Evolutionary conservation across 2,329 filamentous ascomycete genomes (phyloP), one percentile per base, ranked within the genome.

Genomic region (Aspergillus hiratsukae): DNA sequence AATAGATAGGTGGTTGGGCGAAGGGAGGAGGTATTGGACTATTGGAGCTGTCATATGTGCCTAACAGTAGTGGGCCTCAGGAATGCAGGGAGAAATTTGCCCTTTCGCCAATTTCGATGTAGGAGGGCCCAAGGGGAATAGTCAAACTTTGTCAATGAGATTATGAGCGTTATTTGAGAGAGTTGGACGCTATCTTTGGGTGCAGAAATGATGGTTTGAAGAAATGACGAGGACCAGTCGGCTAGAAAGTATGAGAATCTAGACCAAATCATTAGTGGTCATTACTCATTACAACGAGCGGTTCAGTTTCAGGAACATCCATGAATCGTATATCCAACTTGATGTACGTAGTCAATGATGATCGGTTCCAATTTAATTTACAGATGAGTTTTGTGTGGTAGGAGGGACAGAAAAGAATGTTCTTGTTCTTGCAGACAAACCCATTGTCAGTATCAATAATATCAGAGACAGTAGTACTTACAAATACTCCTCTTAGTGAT

Each of bases 1-100:
- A 45, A 27, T 19, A 35, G 52, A 35, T 23, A 23, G 23, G 43
- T 53, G 52, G 52, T 28, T 53, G 52, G 52, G 29, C 4, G 25
- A 48, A 53, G 43, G 52, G 52, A 48, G 6, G 45, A 3, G 19
- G 43, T 37, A 40, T 53, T 49, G 45, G 52, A 53, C 29, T 37
- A 40, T 53, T 49, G 45, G 52, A 53, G 52, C 52, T 53, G 52
- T 53, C 52, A 53, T 53, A 49, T 49, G 19, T 48, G 5, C 31
- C 31, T 17, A 17, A 37, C 14, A 37, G 31, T 37, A 37, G 31
- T 37, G 14, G 31, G 31, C 31, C 14, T 37, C 31, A 17, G 5
- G 31, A 37, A 37, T 37, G 31, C 31, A 37, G 31, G 31, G 31
- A 37, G 31, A 37, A 17, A 37, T 7, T 35, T 37, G 5, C 31